phyloP scores from a whole-genome alignment of 352 stramenopile genomes.

The Phytophthora brassicae region DNA sequence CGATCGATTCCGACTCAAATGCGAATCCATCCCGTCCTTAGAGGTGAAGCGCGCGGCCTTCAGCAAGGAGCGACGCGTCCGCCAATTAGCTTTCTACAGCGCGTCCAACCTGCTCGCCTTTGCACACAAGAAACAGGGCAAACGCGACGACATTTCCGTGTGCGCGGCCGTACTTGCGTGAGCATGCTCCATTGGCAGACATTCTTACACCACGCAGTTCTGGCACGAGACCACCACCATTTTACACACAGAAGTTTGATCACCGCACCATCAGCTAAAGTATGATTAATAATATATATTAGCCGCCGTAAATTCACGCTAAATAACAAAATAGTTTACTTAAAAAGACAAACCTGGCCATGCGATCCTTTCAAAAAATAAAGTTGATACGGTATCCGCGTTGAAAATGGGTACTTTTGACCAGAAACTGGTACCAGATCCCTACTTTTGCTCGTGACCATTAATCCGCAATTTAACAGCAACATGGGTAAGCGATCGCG shows the following conservation, averaged over 20 bases:
- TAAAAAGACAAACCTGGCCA: neutral
- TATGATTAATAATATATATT: constrained; percentile 37
- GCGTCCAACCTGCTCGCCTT: constrained; percentile 88
- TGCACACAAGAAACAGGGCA: constrained; percentile 87
- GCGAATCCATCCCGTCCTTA: constrained; percentile 66
- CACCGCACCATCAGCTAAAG: constrained; percentile 14
- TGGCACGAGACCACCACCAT: constrained; percentile 1
- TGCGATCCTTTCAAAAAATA: too few relatives aligned
- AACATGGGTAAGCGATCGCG: constrained; percentile 53
- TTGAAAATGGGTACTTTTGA: neutral
- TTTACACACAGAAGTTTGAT: constrained; percentile 28
- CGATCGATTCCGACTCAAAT: constrained; percentile 71
- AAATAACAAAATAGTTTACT: too few relatives aligned
- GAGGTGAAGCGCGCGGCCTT: constrained; percentile 65
- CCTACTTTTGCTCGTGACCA: constrained; percentile 19
- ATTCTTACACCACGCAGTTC: constrained; percentile 18
- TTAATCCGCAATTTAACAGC: constrained; percentile 7
- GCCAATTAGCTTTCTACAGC: constrained; percentile 87
- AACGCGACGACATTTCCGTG: constrained; percentile 87
- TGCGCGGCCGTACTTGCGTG: constrained; percentile 82
- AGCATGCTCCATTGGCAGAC: constrained; percentile 26
- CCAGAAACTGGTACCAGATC: neutral
- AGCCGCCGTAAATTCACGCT: constrained; percentile 4
- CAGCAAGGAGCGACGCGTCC: constrained; percentile 82
- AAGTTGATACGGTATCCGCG: too few relatives aligned